A percentile compares a stretch with the other conserved stretches of the same genome.
phyloP scores from a whole-genome alignment of 345 rosid species.

The Lepidium sativum region DNA sequence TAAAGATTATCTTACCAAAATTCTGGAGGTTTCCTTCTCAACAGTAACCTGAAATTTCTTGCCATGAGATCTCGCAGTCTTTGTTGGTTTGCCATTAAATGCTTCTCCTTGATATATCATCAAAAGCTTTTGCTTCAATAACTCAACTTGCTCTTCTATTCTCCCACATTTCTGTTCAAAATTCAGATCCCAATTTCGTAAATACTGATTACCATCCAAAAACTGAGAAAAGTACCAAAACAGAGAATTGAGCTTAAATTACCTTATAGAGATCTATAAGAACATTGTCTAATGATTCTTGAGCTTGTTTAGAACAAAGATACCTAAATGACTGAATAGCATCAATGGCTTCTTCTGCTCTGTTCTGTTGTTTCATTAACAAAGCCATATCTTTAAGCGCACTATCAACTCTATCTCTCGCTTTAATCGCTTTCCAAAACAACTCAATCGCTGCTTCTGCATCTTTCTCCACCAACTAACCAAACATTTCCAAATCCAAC shows the following conservation, averaged over 20 bases:
- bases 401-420: conserved; percentile 80
- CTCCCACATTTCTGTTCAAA: conserved; percentile 77
- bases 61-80: conserved; percentile 93
- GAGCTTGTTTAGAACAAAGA: conserved; percentile 76
- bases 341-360: conserved; percentile 78
- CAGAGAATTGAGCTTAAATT: neutral
- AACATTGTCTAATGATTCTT: conserved; percentile 87
- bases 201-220: neutral
- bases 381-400: conserved; percentile 94
- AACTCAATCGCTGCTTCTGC: conserved; percentile 63
- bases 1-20: conserved; percentile 45
- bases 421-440: conserved; percentile 84
- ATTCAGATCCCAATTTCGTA: neutral
- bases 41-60: conserved; percentile 87
- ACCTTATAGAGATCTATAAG: conserved; percentile 96
- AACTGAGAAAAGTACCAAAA: neutral
- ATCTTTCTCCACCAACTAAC: conserved; percentile 55
- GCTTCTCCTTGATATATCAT: conserved; percentile 78
- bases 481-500: neutral
- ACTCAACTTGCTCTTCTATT: conserved; percentile 68
- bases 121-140: conserved; percentile 62
- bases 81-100: conserved; percentile 82
- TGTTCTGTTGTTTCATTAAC: conserved; percentile 70
- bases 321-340: conserved; percentile 68
- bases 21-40: conserved; percentile 75